Base-by-base conservation (phyloP, 1,139 yeast species). In the Protomyces lactucae-debilis region DNA sequence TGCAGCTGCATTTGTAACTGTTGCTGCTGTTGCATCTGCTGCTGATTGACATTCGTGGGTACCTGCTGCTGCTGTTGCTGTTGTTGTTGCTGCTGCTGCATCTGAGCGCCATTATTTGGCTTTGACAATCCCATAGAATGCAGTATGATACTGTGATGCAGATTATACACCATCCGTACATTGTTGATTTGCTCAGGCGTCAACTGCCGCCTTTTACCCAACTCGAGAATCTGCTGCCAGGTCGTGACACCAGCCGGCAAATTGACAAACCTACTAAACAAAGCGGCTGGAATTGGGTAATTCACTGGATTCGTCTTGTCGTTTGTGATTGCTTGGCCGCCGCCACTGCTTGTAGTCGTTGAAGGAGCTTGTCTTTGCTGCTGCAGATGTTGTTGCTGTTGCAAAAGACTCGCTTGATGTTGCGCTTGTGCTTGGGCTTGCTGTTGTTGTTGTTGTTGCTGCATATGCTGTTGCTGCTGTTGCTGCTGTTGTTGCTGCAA, bases 221-320 rank as follows among this genome's bases (percentile, higher is more conserved):
- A 43, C 14, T 59, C 57, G 52, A 59, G 53, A 16, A 59, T 45
- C 21, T 45, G 45, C 36, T 28, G 36, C 63, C 63, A 59, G 5
- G 57, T 23, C 9, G 52, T 59, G 52, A 40, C 45, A 18, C 63
- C 63, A 3, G 63, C 45, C 23, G 63, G 63, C 25, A 59, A 32
- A 25, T 40, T 40, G 28, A 39, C 18, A 16, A 59, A 48, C 6
- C 54, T 21, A n/a, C 57, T 55, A 21, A 59, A 36, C 16, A 59
- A 23, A 9, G 52, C 52, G 3, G 52, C 52, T 3, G 63, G 63
- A 12, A 59, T 59, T 2, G 63, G 56, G 21, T 59, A 53, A 16
- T 39, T 39, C 25, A 57, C 25, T 8, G 61, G 61, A n/a, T 57
- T 57, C 25, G 25, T 36, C 16, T 53, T 45, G 32, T 57, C 61